Conservation (phyloP, 2,329 filamentous ascomycete genomes). For the Epicoccum sorghinum region DNA sequence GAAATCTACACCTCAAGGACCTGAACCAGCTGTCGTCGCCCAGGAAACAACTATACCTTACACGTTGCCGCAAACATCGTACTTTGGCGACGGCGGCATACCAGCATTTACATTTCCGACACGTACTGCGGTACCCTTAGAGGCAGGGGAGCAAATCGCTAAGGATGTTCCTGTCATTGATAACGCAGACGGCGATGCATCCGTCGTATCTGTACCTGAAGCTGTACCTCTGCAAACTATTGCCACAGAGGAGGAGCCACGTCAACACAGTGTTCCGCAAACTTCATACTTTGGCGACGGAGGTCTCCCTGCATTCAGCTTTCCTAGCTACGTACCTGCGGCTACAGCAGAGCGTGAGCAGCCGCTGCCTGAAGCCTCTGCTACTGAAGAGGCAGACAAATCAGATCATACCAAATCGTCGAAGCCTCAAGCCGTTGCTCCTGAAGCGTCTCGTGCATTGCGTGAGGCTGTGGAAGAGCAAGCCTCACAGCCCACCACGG, state of each 20-base stretch:
- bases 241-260: not conserved
- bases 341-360: not conserved
- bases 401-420: no score
- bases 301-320: conserved; percentile 1
- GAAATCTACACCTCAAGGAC: not conserved
- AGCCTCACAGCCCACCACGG: conserved; percentile 1
- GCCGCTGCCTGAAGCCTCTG: not conserved
- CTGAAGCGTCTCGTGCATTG: not conserved
- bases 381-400: not conserved
- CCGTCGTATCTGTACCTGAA: not conserved
- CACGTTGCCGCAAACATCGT: not conserved
- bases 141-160: not conserved
- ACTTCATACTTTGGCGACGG: conserved; percentile 10
- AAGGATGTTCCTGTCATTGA: not conserved
- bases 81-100: conserved; percentile 2
- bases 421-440: not conserved
- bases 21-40: not conserved
- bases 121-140: not conserved
- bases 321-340: not conserved
- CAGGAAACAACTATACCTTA: not conserved
- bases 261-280: not conserved
- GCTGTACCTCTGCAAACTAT: not conserved
- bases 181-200: no score
- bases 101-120: conserved; percentile 3
- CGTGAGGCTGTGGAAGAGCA: not conserved